A percentile compares a stretch with the other conserved stretches of the same genome.
phyloP scores from a whole-genome alignment of 805 yeast genomes.

The Cyberlindnera subsufficiens region DNA sequence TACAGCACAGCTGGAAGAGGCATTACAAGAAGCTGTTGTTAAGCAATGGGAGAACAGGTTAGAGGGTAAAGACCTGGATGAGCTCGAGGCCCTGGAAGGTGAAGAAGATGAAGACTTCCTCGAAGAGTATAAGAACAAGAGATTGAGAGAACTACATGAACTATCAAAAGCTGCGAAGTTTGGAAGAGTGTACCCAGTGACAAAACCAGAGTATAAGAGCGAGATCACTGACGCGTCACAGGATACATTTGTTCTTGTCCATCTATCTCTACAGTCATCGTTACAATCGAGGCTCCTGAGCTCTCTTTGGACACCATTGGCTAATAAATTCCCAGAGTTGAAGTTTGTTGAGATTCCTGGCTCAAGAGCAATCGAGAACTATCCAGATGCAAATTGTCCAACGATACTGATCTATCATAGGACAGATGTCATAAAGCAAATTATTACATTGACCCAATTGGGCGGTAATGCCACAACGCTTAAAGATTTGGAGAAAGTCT shows the following conservation, averaged over 20 bases:
- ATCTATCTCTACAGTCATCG: conserved; percentile 62
- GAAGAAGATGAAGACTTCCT: conserved; percentile 92
- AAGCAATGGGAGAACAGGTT: conserved; percentile 79
- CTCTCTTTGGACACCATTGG: conserved; percentile 49
- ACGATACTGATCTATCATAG: conserved; percentile 79
- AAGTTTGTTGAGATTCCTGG: conserved; percentile 94
- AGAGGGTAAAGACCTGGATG: conserved; percentile 71
- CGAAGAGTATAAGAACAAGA: conserved; percentile 65
- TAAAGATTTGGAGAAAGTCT: conserved; percentile 65
- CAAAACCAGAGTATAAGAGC: conserved; percentile 80
- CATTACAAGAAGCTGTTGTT: conserved; percentile 73
- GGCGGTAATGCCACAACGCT: conserved; percentile 78
- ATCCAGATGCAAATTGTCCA: conserved; percentile 88
- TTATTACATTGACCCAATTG: conserved; percentile 68
- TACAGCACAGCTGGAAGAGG: conserved; percentile 79
- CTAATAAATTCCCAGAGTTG: conserved; percentile 68
- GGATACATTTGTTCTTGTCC: conserved; percentile 64
- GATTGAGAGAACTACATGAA: conserved; percentile 68
- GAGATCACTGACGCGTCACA: conserved; percentile 83
- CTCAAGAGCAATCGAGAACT: conserved; percentile 83
- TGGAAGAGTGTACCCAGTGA: conserved; percentile 73
- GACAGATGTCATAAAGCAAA: conserved; percentile 74
- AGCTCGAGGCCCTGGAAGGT: conserved; percentile 82
- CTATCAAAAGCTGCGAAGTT: conserved; percentile 51
- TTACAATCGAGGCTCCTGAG: conserved; percentile 70